These are phyloP conservation scores for Ophiostoma sp. DNA, from an alignment of 2,329 filamentous ascomycete species.

Conservation along the genomic window DNA sequence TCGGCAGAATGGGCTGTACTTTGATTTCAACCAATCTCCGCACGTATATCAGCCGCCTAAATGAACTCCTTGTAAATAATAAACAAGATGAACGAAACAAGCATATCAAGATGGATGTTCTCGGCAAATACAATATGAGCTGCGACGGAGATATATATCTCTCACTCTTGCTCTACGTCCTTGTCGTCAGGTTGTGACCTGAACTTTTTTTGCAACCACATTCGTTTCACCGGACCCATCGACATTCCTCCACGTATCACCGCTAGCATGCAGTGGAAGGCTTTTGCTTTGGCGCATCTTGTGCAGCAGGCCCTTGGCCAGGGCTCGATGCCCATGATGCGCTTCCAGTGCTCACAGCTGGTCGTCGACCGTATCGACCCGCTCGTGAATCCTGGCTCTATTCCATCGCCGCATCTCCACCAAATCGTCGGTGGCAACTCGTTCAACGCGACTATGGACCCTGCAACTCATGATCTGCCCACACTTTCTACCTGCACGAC, in stretches of 20 bases:
- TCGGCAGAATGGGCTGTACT: not conserved
- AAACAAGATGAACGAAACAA: not conserved
- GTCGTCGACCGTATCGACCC: slow-evolving; percentile 50
- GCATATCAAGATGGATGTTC: not conserved
- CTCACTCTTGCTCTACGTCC: too few relatives aligned
- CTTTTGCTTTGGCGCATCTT: slow-evolving; percentile 31
- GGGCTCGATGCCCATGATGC: slow-evolving; percentile 42
- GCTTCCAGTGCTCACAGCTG: slow-evolving; percentile 50
- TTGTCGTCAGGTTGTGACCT: not conserved
- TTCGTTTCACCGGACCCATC: not conserved
- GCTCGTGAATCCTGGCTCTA: slow-evolving; percentile 47
- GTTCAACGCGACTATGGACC: slow-evolving; percentile 48
- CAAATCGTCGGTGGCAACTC: slow-evolving; percentile 50
- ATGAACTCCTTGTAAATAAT: not conserved
- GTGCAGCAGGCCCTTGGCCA: slow-evolving; percentile 36
- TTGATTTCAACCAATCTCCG: not conserved
- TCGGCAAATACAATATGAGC: not conserved
- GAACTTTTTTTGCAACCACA: not conserved
- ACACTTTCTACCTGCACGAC: slow-evolving; percentile 44
- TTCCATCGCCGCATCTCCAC: slow-evolving; percentile 48
- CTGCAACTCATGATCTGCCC: slow-evolving; percentile 39
- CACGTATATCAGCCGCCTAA: not conserved
- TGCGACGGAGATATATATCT: not conserved
- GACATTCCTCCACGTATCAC: not conserved
- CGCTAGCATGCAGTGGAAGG: not conserved